These are phyloP conservation scores for Termitomyces sp. DNA, from an alignment of 768 basidiomycete species.

Conservation along the genomic window DNA sequence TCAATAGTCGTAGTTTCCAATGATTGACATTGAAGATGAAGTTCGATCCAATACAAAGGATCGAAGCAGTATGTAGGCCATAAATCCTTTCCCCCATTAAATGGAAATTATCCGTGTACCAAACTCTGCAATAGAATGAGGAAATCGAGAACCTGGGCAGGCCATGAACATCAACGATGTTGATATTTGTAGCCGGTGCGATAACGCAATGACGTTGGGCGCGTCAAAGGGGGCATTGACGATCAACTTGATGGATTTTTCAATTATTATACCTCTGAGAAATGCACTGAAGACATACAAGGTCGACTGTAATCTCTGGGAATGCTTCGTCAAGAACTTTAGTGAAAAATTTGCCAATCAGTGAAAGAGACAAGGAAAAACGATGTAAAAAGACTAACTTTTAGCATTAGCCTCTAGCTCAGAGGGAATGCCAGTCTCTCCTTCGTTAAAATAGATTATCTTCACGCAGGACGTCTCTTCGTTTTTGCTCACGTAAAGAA, in stretches of 20 bases:
- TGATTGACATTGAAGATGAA: neutral
- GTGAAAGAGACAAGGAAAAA: neutral
- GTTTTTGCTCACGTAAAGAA: constrained; percentile 60
- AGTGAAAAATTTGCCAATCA: neutral
- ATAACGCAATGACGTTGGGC: constrained; percentile 39
- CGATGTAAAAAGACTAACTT: constrained; percentile 24
- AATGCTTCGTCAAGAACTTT: constrained; percentile 58
- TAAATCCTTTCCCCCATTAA: constrained; percentile 10
- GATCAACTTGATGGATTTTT: constrained; percentile 30
- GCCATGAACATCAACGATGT: constrained; percentile 58
- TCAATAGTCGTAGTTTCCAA: neutral
- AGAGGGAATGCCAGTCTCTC: constrained; percentile 48
- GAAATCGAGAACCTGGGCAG: constrained; percentile 45
- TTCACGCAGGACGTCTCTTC: constrained; percentile 68
- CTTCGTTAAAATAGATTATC: constrained; percentile 60
- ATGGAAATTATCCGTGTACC: constrained; percentile 44
- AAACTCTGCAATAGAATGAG: constrained; percentile 39
- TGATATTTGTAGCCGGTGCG: constrained; percentile 42
- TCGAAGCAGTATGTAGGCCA: neutral
- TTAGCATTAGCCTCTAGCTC: constrained; percentile 72
- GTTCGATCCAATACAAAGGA: neutral
- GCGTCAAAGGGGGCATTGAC: constrained; percentile 41
- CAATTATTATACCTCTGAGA: neutral
- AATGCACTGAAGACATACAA: constrained; percentile 30
- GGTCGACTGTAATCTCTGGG: constrained; percentile 57